Percentiles rank a stretch among this genome's conserved stretches.
These are phyloP conservation scores for Harringtonia lauricola DNA, from an alignment of 2,329 filamentous ascomycete genomes.

Conservation along the genomic window DNA sequence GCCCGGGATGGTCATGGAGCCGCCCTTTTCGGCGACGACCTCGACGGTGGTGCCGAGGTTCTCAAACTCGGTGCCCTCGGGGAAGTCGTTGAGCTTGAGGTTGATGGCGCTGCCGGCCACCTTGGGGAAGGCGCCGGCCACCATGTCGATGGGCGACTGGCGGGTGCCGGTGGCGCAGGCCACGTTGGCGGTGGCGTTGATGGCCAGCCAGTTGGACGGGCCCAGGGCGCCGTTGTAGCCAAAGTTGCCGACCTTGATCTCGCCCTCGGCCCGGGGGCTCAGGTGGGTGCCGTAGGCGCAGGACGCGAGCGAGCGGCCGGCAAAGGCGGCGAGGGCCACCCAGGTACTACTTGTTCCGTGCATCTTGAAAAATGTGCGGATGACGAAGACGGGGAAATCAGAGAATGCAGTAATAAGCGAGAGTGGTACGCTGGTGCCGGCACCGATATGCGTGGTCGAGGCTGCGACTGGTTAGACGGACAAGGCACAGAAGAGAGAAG, in stretches of 20 bases:
- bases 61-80: slow-evolving; percentile 36
- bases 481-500: no score
- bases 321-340: no score
- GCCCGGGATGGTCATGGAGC: slow-evolving; percentile 20
- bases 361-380: no score
- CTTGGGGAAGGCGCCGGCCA: slow-evolving; percentile 21
- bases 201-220: slow-evolving; percentile 22
- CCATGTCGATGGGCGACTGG: slow-evolving; percentile 49
- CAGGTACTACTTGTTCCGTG: no score
- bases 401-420: no score
- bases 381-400: no score
- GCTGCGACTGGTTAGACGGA: no score
- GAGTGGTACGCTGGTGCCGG: no score
- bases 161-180: slow-evolving; percentile 37
- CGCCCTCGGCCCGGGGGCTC: slow-evolving; percentile 20
- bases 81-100: slow-evolving; percentile 29
- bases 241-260: slow-evolving; percentile 24
- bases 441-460: no score
- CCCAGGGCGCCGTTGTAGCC: slow-evolving; percentile 23
- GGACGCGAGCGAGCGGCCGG: no score
- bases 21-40: slow-evolving; percentile 35
- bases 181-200: slow-evolving; percentile 28
- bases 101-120: slow-evolving; percentile 19
- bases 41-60: slow-evolving; percentile 48
- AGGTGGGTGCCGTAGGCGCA: slow-evolving; percentile 29